phyloP scores from a whole-genome alignment of 2,329 filamentous ascomycete genomes.

The Pseudogymnoascus verrucosus region DNA sequence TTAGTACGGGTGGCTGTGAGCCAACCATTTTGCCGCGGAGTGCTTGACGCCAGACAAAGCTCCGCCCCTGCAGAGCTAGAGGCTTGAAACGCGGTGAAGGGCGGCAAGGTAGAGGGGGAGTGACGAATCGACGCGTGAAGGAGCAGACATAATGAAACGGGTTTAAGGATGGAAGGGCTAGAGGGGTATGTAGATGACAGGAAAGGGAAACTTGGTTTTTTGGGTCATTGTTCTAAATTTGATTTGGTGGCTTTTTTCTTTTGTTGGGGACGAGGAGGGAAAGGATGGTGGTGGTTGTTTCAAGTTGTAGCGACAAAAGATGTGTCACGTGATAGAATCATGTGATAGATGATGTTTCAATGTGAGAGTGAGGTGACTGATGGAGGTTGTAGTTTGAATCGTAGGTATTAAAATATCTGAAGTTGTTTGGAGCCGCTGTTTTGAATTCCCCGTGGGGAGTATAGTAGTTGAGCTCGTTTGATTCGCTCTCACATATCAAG shows the following conservation, averaged over 20 bases:
- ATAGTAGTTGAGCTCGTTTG: background rate
- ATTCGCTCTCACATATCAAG: background rate
- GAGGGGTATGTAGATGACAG: background rate
- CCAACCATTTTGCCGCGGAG: background rate
- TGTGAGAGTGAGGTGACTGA: background rate
- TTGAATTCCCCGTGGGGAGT: background rate
- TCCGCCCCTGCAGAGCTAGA: background rate
- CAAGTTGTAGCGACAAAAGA: background rate
- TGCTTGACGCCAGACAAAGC: background rate
- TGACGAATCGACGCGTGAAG: background rate
- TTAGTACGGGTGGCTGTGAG: background rate
- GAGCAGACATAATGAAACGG: background rate
- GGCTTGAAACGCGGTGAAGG: background rate
- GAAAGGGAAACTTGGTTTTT: background rate
- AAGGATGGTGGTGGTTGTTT: background rate
- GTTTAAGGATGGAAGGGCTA: background rate
- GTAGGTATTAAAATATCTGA: background rate
- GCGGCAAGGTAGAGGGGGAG: background rate
- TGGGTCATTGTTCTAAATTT: background rate
- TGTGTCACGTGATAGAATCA: background rate
- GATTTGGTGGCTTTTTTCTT: background rate
- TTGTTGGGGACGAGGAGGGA: background rate
- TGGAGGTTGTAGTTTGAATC: background rate
- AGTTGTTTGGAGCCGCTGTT: background rate
- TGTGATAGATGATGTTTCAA: background rate